Evolutionary conservation across 352 stramenopile genomes (phyloP), one percentile per base, ranked within the genome.

Genomic region (Globisporangium ultimum): DNA sequence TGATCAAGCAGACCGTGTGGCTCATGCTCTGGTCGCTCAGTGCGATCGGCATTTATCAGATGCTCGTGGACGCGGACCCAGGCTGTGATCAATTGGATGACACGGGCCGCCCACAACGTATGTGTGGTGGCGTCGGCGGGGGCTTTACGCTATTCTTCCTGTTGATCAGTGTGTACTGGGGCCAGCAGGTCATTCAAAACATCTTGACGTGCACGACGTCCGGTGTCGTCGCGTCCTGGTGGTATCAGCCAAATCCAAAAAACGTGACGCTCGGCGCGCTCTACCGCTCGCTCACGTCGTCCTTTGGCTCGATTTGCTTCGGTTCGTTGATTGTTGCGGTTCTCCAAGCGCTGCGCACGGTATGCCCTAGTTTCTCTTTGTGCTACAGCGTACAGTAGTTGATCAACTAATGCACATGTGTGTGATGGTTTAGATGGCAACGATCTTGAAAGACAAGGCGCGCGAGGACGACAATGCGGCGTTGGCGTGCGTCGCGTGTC

Each of bases 321-420:
- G 88, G 88, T 1, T 96, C 87, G 17, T 65, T 96, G 20, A 85
- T 96, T 58, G 88, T 96, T 36, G 88, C 89, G 6, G 71, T 97
- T 10, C 72, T 97, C 17, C 76, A 94, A 60, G 82, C 87, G 8
- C 55, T 96, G 38, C 73, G 79, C 45, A 89, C 86, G 63, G 76
- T 87, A 67, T 8, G 70, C 48, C 15, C 40, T 22, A 43, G 14
- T 46, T 50, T 46, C 48, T 24, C 9, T 34, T 6, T 21, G 10
- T 48, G 54, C 36, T 53, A 5, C 24, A 32, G 2, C 13, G 0
- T 47, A 7, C 3, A 3, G 14, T 45, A 15, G 24, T 32, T 59
- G 21, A 1, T 52, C 34, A 15, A 21, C 18, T 32, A 45, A 36
- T 49, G 7, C 47, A 55, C 13, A n/a, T 58, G 58, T 57, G 1